Evolutionary conservation across 2,329 filamentous ascomycete genomes (phyloP).

Genomic region (Beauveria brongniartii): DNA sequence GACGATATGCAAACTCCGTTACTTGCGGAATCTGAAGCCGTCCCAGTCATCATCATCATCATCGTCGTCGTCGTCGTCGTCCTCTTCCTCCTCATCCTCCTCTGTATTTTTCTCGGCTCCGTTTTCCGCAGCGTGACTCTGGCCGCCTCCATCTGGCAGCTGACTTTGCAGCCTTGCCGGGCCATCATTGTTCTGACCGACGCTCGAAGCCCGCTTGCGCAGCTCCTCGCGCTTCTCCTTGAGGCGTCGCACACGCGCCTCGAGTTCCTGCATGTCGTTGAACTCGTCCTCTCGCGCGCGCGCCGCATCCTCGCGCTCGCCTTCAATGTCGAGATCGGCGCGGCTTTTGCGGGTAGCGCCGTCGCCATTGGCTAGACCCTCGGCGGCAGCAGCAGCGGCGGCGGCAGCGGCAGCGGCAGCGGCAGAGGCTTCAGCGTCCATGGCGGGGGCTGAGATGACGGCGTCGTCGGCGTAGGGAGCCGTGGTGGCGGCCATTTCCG

Average conservation of each 20-base stretch:
- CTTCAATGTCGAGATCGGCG: conserved; percentile 48
- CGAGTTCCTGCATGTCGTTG: conserved; percentile 74
- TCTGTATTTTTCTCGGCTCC: conserved; percentile 23
- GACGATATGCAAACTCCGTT: neutral
- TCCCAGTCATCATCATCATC: conserved; percentile 40
- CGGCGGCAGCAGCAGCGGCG: conserved; percentile 29
- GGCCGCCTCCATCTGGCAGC: neutral
- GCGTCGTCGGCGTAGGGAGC: conserved; percentile 36
- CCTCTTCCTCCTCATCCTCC: conserved; percentile 34
- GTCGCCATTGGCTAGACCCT: conserved; percentile 37
- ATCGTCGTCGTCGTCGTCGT: conserved; percentile 28
- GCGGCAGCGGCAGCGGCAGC: conserved; percentile 35
- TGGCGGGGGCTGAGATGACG: conserved; percentile 60
- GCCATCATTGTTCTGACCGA: conserved; percentile 19
- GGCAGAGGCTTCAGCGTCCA: conserved; percentile 55
- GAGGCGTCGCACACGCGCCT: conserved; percentile 59
- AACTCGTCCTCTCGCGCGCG: conserved; percentile 69
- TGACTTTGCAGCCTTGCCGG: conserved; percentile 1
- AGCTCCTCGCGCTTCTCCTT: conserved; percentile 66
- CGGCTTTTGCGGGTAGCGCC: conserved; percentile 41
- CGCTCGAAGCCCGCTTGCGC: conserved; percentile 28
- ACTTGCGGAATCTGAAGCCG: conserved; percentile 42
- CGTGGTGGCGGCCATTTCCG: conserved; percentile 56
- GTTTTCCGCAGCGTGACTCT: conserved; percentile 13
- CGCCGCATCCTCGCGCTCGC: conserved; percentile 68